Percentiles rank a stretch among this genome's conserved stretches.
phyloP scores from a whole-genome alignment of 208 protist genomes.

The Naegleria lovaniensis region DNA sequence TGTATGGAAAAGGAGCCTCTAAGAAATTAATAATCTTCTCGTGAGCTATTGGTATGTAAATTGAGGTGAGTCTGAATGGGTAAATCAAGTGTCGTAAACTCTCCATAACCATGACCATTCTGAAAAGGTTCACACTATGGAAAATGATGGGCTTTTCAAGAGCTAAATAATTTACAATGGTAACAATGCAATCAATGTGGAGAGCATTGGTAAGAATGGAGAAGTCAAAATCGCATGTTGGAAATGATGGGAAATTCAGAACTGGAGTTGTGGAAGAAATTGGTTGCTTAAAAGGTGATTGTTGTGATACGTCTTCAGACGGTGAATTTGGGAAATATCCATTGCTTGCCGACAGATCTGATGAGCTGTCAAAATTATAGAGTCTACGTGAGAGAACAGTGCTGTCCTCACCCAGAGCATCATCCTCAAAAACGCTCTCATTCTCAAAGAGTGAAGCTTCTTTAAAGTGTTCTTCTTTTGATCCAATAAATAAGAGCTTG shows the following conservation, averaged over 20 bases:
- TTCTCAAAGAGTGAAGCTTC: not conserved
- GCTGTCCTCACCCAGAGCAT: not conserved
- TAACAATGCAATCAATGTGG: not conserved
- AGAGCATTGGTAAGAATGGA: not conserved
- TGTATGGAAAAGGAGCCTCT: constrained; percentile 13
- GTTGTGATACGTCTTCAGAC: not conserved
- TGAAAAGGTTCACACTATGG: not conserved
- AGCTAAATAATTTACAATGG: not conserved
- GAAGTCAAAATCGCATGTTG: not conserved
- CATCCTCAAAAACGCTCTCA: not conserved
- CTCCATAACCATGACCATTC: not conserved
- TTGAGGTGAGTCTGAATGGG: not conserved
- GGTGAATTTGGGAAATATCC: not conserved
- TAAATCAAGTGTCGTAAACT: not conserved
- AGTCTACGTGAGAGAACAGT: not conserved
- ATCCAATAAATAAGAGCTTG: not conserved
- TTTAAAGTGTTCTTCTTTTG: not conserved
- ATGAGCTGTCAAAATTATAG: not conserved
- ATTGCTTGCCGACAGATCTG: not conserved
- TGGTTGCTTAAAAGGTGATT: not conserved
- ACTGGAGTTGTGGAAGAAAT: not conserved
- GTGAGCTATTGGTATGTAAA: not conserved
- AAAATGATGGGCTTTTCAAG: not conserved
- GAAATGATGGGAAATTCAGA: not conserved
- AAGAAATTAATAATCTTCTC: not conserved